Evolutionary conservation across 2,329 filamentous ascomycete species (phyloP), one percentile per base, ranked within the genome.

Genomic region (Exophiala xenobiotica): DNA sequence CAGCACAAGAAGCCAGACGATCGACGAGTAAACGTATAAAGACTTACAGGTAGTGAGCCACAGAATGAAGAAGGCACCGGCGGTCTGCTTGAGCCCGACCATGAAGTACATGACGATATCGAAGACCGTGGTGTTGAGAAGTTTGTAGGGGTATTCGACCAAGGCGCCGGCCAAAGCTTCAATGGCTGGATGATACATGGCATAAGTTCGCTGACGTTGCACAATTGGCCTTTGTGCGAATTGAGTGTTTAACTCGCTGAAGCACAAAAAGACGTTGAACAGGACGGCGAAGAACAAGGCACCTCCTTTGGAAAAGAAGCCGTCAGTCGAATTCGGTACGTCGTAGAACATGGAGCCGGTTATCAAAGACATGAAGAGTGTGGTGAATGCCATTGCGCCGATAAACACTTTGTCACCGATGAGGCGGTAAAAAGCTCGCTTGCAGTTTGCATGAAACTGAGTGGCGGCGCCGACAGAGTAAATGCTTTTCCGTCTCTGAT

Each of bases 161-260:
- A 71, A 59, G 22, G 76, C 72, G 54, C 74, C 70, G 2, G 70
- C 82, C 53, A 89, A 78, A 14, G 90, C 88, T 75, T 96, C 90
- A 12, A 90, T 86, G 9, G 86, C 90, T 0, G 91, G 89, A 63
- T 95, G 90, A 63, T 96, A 95, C 18, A 96, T 77, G 14, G 90
- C 90, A 66, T 95, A 96, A 51, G 87, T 83, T 50, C 79, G 74
- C 63, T 96, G 91, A 67, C 96, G 96, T 66, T 96, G 89, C 54
- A 96, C 88, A 62, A 96, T 95, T 1, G 88, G 87, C 29, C 91
- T 86, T 79, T 95, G 90, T 2, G 88, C 82, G 66, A 93, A 96
- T 3, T 95, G 78, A 71, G 61, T 90, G 89, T 12, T 70, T 29
- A 88, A 83, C 64, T 88, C 85, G 1, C n/a, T n/a, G 81, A 78